Percentiles rank a stretch among this genome's conserved stretches.
Conservation (phyloP, 306 rosid genomes). For the Quercus suber region DNA sequence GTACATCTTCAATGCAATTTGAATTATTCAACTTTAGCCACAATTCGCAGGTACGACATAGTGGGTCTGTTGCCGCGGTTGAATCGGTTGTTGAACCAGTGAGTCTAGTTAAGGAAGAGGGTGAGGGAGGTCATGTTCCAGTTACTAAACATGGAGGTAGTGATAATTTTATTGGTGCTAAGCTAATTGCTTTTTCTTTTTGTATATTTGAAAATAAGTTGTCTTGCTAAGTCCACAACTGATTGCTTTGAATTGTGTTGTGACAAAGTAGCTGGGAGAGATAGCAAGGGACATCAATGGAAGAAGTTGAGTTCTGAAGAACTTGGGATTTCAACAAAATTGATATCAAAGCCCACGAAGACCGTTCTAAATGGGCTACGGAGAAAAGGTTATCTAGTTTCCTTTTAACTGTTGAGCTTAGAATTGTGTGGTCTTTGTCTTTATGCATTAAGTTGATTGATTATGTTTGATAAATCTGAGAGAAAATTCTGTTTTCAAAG, state of each 20-base stretch:
- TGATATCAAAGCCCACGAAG: slow-evolving; percentile 56
- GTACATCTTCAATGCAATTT: not conserved
- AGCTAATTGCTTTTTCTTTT: not conserved
- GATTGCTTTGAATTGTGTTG: not conserved
- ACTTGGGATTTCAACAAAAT: slow-evolving; percentile 63
- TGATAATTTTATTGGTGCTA: slow-evolving; percentile 19
- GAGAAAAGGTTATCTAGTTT: slow-evolving; percentile 44
- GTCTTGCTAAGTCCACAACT: not conserved
- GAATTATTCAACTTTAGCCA: not conserved
- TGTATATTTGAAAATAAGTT: not conserved
- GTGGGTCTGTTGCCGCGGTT: slow-evolving; percentile 28
- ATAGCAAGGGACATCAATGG: slow-evolving; percentile 43
- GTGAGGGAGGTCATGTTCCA: no score
- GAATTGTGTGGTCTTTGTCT: not conserved
- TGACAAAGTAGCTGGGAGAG: slow-evolving; percentile 23
- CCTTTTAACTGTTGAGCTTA: not conserved
- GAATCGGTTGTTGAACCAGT: slow-evolving; percentile 38
- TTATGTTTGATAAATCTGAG: not conserved
- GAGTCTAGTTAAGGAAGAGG: no score
- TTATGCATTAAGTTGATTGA: not conserved
- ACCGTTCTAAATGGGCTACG: slow-evolving; percentile 63
- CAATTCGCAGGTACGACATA: slow-evolving; percentile 13
- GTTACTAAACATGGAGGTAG: slow-evolving; percentile 34
- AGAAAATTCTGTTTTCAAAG: not conserved
- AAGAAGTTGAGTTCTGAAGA: slow-evolving; percentile 69